A percentile compares a stretch with the other conserved stretches of the same genome.
These are phyloP conservation scores for Ganoderma resinaceum DNA, from an alignment of 1,284 basidiomycete species.

Conservation along the genomic window DNA sequence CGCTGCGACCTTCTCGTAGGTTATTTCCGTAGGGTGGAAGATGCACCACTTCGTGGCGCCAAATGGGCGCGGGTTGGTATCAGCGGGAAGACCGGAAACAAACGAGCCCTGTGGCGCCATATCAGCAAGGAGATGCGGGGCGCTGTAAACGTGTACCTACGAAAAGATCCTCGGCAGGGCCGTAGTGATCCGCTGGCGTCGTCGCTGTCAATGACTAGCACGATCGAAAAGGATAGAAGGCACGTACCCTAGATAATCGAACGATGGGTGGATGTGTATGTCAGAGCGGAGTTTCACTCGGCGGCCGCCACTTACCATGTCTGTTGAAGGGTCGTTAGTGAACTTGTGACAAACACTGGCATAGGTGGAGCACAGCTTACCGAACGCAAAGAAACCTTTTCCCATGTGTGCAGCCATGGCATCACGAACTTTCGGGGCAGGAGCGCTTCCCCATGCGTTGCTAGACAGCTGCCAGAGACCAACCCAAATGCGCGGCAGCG, in stretches of 20 bases:
- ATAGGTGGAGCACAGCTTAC: slow-evolving; percentile 45
- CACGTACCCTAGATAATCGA: slow-evolving; percentile 28
- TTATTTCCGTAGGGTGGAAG: slow-evolving; percentile 58
- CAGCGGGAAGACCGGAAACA: slow-evolving; percentile 21
- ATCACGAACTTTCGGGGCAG: slow-evolving; percentile 64
- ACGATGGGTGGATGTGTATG: not conserved
- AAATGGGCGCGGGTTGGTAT: slow-evolving; percentile 45
- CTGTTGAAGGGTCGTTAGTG: slow-evolving; percentile 28
- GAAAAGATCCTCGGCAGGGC: slow-evolving; percentile 76
- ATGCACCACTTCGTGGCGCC: slow-evolving; percentile 85
- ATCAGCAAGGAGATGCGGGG: slow-evolving; percentile 10
- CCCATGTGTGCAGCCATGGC: slow-evolving; percentile 68
- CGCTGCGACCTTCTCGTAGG: slow-evolving; percentile 58
- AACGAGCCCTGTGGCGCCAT: slow-evolving; percentile 58
- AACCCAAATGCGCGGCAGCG: slow-evolving; percentile 31
- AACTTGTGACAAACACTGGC: not conserved
- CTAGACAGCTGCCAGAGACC: slow-evolving; percentile 80
- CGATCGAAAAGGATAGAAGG: slow-evolving; percentile 3
- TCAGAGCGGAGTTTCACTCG: slow-evolving; percentile 4
- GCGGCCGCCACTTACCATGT: slow-evolving; percentile 40
- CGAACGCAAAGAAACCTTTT: slow-evolving; percentile 75
- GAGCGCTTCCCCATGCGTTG: slow-evolving; percentile 79
- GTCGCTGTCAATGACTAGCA: slow-evolving; percentile 6
- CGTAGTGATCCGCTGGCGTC: slow-evolving; percentile 76
- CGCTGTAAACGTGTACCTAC: slow-evolving; percentile 47